Conservation (phyloP, 495 filamentous ascomycete genomes). For the Podospora pseudopauciseta region DNA sequence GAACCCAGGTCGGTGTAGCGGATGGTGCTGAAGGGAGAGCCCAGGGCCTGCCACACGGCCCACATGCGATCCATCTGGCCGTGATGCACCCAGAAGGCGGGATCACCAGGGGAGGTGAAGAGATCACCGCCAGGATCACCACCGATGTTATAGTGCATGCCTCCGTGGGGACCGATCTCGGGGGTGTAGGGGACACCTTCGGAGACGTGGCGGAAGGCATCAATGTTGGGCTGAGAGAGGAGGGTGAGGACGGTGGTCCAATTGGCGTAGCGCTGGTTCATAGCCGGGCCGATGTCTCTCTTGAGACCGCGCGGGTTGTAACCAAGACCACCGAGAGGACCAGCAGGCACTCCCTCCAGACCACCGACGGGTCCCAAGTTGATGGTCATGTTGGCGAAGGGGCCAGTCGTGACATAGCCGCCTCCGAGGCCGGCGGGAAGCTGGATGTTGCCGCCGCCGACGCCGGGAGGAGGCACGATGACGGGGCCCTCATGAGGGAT, state of each 20-base stretch:
- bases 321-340: conserved; percentile 25
- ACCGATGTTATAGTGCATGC: conserved; percentile 60
- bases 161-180: conserved; percentile 59
- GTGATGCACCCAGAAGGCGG: conserved; percentile 67
- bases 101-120: conserved; percentile 59
- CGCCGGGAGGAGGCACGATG: conserved; percentile 26
- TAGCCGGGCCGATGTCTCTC: conserved; percentile 55
- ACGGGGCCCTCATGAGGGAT: conserved; percentile 35
- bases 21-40: conserved; percentile 13
- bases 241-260: conserved; percentile 39
- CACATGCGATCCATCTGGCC: conserved; percentile 61
- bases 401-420: conserved; percentile 59
- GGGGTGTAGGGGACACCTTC: conserved; percentile 49
- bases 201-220: conserved; percentile 48
- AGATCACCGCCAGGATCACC: conserved; percentile 58
- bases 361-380: conserved; percentile 53
- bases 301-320: conserved; percentile 61
- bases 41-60: conserved; percentile 54
- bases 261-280: conserved; percentile 49
- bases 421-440: conserved; percentile 56
- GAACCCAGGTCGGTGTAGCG: conserved; percentile 36
- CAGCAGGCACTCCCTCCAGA: conserved; percentile 16
- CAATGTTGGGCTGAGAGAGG: conserved; percentile 40
- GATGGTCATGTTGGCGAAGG: conserved; percentile 51
- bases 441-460: conserved; percentile 26